phyloP scores from a whole-genome alignment of 768 basidiomycete genomes.

The Pleurotus pulmonarius region DNA sequence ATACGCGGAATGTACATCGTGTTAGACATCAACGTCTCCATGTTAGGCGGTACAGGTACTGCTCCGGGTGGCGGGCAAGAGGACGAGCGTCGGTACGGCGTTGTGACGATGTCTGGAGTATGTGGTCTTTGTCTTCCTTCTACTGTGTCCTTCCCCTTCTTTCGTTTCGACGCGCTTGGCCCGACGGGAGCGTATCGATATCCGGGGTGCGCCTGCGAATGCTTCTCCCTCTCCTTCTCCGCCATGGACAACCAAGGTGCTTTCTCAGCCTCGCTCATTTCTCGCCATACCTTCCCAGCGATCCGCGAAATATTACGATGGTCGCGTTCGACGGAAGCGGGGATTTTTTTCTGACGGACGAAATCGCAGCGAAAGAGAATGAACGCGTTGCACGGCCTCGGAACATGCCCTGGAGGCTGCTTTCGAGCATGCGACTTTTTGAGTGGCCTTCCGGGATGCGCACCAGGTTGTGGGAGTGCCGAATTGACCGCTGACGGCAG shows the following conservation, averaged over 20 bases:
- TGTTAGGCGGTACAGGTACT: slow-evolving; percentile 17
- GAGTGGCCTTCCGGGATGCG: neutral
- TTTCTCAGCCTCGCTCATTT: slow-evolving; percentile 42
- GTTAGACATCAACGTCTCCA: neutral
- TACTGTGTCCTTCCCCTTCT: slow-evolving; percentile 9
- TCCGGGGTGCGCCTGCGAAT: slow-evolving; percentile 35
- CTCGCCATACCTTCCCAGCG: slow-evolving; percentile 63
- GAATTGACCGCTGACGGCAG: neutral
- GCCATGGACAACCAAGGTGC: slow-evolving; percentile 52
- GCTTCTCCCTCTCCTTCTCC: slow-evolving; percentile 40
- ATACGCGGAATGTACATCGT: neutral
- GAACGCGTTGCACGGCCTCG: slow-evolving; percentile 75
- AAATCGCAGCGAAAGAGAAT: slow-evolving; percentile 78
- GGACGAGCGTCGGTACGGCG: slow-evolving; percentile 28
- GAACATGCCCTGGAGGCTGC: slow-evolving; percentile 53
- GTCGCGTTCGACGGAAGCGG: slow-evolving; percentile 52
- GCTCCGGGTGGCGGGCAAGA: slow-evolving; percentile 38
- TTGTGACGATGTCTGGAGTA: neutral
- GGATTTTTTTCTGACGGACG: slow-evolving; percentile 56
- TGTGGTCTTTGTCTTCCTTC: slow-evolving; percentile 1
- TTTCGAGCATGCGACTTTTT: slow-evolving; percentile 38
- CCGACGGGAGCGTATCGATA: slow-evolving; percentile 36
- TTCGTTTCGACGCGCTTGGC: slow-evolving; percentile 2
- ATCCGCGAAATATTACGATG: slow-evolving; percentile 69
- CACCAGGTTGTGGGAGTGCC: neutral